Percentiles rank a stretch among this genome's conserved stretches.
Evolutionary conservation across 192 early-diverging fungal species (phyloP).

Genomic region (Coemansia sp.): DNA sequence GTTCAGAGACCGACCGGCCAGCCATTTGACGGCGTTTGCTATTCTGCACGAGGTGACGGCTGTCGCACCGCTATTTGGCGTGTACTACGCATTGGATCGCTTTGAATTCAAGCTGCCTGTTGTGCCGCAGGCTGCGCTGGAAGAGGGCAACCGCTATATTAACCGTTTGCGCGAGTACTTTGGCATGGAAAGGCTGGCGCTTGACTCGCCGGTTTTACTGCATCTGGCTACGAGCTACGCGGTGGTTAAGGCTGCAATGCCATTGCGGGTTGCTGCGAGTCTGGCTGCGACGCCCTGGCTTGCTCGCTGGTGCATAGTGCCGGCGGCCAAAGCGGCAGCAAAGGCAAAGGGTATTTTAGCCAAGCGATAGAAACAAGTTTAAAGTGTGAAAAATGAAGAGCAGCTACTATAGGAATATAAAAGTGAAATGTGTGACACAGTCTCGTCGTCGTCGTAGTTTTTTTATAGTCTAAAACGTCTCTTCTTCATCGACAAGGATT

Average conservation of each 20-base stretch:
- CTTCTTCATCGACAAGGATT: conserved; percentile 39
- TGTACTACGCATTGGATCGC: conserved; percentile 64
- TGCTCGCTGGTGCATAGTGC: conserved; percentile 27
- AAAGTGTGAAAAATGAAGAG: not conserved
- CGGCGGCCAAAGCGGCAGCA: conserved; percentile 7
- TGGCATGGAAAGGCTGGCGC: conserved; percentile 17
- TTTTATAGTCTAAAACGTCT: conserved; percentile 25
- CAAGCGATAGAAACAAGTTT: not conserved
- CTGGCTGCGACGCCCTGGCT: conserved; percentile 31
- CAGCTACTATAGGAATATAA: conserved; percentile 1
- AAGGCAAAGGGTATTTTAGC: not conserved
- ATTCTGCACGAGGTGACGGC: conserved; percentile 89
- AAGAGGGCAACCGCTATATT: conserved; percentile 58
- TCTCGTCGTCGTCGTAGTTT: not conserved
- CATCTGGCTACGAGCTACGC: conserved; percentile 78
- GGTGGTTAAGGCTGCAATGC: conserved; percentile 66
- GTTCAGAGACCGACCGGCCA: conserved; percentile 65
- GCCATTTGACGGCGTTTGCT: conserved; percentile 69
- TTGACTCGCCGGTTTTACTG: conserved; percentile 56
- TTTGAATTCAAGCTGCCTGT: conserved; percentile 61
- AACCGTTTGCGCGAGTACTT: conserved; percentile 56
- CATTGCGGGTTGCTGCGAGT: conserved; percentile 28
- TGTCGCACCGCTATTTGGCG: conserved; percentile 66
- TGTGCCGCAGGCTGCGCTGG: conserved; percentile 59
- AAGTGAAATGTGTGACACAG: not conserved